phyloP scores from a whole-genome alignment of 805 yeast genomes.

The Schizosaccharomyces octosporus region DNA sequence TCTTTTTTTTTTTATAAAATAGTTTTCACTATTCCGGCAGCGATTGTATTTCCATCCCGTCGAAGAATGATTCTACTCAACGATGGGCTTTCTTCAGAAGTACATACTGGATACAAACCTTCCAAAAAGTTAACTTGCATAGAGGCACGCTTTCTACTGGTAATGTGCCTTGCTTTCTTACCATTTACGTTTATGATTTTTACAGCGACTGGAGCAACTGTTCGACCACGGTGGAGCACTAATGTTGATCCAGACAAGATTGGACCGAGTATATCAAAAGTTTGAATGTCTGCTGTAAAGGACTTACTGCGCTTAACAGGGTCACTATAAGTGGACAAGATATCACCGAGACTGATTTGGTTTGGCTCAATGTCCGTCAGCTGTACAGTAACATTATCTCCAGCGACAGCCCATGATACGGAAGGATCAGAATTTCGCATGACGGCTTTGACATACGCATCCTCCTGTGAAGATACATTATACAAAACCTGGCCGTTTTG shows the following conservation, averaged over 20 bases:
- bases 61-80: slow-evolving; percentile 49
- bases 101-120: slow-evolving; percentile 27
- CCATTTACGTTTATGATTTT: slow-evolving; percentile 20
- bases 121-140: slow-evolving; percentile 29
- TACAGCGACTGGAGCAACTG: slow-evolving; percentile 45
- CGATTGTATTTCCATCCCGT: slow-evolving; percentile 44
- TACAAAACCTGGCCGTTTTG: slow-evolving; percentile 46
- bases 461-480: slow-evolving; percentile 25
- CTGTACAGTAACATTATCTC: slow-evolving; percentile 29
- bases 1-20: neutral
- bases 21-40: slow-evolving; percentile 25
- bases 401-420: slow-evolving; percentile 22
- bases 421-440: slow-evolving; percentile 11
- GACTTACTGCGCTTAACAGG: slow-evolving; percentile 24
- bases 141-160: slow-evolving; percentile 18
- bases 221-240: slow-evolving; percentile 51
- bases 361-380: slow-evolving; percentile 13
- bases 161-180: slow-evolving; percentile 30
- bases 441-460: slow-evolving; percentile 10
- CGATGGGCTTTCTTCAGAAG: slow-evolving; percentile 22
- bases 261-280: slow-evolving; percentile 50
- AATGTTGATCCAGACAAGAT: slow-evolving; percentile 58
- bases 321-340: slow-evolving; percentile 26
- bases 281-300: slow-evolving; percentile 30
- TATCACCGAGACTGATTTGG: slow-evolving; percentile 33